Percentiles rank a stretch among this genome's conserved stretches.
Conservation (phyloP, 495 filamentous ascomycete species). For the Aspergillus steynii region DNA sequence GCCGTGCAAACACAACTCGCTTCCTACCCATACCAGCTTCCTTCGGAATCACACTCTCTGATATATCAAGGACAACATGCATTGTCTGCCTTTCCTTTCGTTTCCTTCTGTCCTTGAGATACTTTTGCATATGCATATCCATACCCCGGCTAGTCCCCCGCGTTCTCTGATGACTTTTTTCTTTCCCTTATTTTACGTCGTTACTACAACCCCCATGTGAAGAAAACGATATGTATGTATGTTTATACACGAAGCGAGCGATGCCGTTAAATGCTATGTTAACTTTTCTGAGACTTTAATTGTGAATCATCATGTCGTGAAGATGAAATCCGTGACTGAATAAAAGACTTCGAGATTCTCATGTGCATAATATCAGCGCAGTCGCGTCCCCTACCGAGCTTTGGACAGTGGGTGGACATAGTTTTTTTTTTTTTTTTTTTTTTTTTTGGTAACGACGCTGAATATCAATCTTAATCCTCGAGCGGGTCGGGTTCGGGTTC, state of each 20-base stretch:
- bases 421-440: neutral
- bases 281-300: neutral
- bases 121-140: neutral
- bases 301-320: too few species aligned
- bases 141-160: constrained; percentile 6
- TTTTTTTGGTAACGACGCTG: too few species aligned
- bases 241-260: constrained; percentile 2
- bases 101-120: neutral
- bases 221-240: constrained; percentile 3
- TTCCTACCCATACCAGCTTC: neutral
- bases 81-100: neutral
- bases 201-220: neutral
- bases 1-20: neutral
- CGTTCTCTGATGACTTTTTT: neutral
- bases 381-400: too few species aligned
- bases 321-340: too few species aligned
- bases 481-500: too few species aligned
- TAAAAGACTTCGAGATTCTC: too few species aligned
- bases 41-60: neutral
- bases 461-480: too few species aligned
- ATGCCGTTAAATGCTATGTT: neutral
- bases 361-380: too few species aligned
- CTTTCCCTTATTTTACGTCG: neutral
- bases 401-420: too few species aligned
- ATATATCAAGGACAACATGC: neutral